phyloP scores from a whole-genome alignment of 2,329 filamentous ascomycete species.

The Apiospora arundinis region DNA sequence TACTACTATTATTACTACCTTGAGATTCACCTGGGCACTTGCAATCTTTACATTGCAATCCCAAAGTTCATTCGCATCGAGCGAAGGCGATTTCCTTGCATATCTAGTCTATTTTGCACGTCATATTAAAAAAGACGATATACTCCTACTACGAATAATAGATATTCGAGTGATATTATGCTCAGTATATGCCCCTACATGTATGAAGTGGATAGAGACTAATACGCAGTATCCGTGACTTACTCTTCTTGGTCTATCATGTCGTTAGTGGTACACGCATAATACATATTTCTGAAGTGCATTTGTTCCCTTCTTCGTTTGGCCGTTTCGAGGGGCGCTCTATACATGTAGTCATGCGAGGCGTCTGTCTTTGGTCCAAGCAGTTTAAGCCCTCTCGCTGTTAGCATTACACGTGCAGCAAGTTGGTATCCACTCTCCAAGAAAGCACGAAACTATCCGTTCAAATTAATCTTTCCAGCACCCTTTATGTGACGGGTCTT shows the following conservation, averaged over 20 bases:
- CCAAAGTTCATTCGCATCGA: slow-evolving; percentile 2
- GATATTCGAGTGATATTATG: neutral
- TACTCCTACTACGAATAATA: neutral
- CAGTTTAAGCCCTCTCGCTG: neutral
- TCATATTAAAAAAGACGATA: slow-evolving; percentile 1
- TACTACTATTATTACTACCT: neutral
- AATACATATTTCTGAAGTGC: neutral
- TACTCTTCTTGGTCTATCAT: neutral
- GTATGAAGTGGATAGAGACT: too few species aligned
- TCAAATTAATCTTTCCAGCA: neutral
- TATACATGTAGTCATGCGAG: neutral
- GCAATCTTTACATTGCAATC: neutral
- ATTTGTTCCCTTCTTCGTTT: neutral
- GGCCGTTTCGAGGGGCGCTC: neutral
- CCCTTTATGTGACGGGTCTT: neutral
- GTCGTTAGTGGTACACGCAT: neutral
- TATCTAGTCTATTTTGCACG: neutral
- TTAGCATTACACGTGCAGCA: neutral
- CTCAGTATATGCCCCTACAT: neutral
- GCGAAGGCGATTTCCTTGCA: slow-evolving; percentile 8
- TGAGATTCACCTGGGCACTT: neutral
- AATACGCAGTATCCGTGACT: too few species aligned
- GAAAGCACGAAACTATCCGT: neutral
- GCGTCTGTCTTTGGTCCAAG: neutral
- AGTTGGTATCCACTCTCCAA: neutral